Evolutionary conservation across 371 early-diverging fungal species (phyloP).

Genomic region (Mucor racemosus): DNA sequence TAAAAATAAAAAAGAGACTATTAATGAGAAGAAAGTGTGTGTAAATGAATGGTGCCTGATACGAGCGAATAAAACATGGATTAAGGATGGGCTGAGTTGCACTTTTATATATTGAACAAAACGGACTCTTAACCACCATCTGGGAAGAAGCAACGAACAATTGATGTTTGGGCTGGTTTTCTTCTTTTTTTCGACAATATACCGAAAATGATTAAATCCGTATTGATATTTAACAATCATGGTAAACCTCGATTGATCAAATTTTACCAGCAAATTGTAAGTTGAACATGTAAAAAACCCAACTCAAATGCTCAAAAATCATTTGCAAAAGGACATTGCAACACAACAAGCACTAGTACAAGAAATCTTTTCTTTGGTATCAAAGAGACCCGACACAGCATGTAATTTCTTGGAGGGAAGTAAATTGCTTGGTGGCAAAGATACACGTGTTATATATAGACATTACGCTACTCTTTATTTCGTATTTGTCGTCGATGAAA

Average conservation of each 20-base stretch:
- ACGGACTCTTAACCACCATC: not conserved
- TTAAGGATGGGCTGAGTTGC: conserved; percentile 4
- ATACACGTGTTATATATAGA: conserved; percentile 91
- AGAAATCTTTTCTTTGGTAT: conserved; percentile 84
- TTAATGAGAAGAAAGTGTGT: conserved; percentile 7
- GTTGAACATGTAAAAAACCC: not conserved
- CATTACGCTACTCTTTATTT: conserved; percentile 94
- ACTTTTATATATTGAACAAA: not conserved
- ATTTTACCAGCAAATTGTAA: conserved; percentile 91
- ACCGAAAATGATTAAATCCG: conserved; percentile 80
- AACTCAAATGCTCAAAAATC: not conserved
- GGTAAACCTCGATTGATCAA: conserved; percentile 93
- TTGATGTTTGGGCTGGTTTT: not conserved
- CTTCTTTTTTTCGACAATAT: not conserved
- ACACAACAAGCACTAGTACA: conserved; percentile 79
- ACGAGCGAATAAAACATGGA: conserved; percentile 2
- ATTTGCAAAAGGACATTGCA: conserved; percentile 67
- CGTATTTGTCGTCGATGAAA: conserved; percentile 92
- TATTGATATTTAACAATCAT: conserved; percentile 95
- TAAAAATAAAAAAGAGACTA: not conserved
- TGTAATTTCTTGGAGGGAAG: conserved; percentile 94
- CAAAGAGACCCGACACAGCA: conserved; percentile 82
- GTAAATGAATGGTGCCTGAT: conserved; percentile 4
- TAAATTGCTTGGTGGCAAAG: conserved; percentile 81
- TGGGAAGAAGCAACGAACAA: not conserved